These are phyloP conservation scores for Ogataea trehaloabstinens DNA, from an alignment of 805 yeast genomes.

Conservation along the genomic window DNA sequence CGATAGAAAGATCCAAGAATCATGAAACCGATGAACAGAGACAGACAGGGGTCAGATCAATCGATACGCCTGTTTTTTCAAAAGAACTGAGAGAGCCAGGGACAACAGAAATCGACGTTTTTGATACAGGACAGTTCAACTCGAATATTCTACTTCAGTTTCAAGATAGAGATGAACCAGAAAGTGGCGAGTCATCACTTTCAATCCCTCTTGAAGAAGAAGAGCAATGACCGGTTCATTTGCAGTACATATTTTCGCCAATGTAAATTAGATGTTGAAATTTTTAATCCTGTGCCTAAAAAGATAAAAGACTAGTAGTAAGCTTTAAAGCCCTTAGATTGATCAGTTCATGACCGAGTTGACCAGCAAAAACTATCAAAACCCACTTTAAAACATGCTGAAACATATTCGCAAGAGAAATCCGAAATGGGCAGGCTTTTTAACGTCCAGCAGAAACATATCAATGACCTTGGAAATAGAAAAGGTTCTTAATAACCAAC, in stretches of 20 bases:
- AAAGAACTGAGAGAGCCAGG: not conserved
- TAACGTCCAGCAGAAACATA: conserved; percentile 13
- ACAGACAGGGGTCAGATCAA: conserved; percentile 5
- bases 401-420: too few relatives aligned
- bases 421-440: not conserved
- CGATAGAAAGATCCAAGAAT: conserved; percentile 5
- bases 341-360: too few relatives aligned
- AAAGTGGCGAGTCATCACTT: conserved; percentile 10
- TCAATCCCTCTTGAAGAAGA: conserved; percentile 15
- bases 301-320: too few relatives aligned
- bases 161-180: conserved; percentile 3
- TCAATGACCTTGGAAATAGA: conserved; percentile 37
- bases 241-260: too few relatives aligned
- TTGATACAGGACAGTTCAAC: conserved; percentile 13
- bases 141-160: conserved; percentile 15
- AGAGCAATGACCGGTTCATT: too few relatives aligned
- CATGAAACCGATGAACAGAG: conserved; percentile 8
- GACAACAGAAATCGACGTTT: conserved; percentile 10
- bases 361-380: too few relatives aligned
- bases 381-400: too few relatives aligned
- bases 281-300: too few relatives aligned
- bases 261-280: too few relatives aligned
- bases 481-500: conserved; percentile 28
- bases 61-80: not conserved
- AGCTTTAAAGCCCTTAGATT: too few relatives aligned